These are phyloP conservation scores for Coniella vitis DNA, from an alignment of 2,329 filamentous ascomycete genomes.

Conservation along the genomic window DNA sequence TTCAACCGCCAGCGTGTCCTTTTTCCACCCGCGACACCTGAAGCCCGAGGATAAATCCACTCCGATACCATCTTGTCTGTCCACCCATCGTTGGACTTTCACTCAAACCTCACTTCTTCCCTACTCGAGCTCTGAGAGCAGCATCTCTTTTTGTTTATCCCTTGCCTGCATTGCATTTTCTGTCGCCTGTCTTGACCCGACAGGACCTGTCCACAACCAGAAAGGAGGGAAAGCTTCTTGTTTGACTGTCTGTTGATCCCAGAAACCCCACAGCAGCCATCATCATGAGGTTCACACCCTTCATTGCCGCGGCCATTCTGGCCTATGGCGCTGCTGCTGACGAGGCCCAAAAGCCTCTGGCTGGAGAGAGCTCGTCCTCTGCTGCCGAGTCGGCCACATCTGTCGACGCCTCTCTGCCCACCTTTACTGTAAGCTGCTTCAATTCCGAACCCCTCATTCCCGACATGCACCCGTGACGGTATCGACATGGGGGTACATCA, in stretches of 20 bases:
- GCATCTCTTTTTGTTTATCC: conserved; percentile 14
- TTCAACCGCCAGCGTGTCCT: conserved; percentile 13
- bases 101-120: conserved; percentile 17
- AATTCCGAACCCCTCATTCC: neutral
- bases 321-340: conserved; percentile 65
- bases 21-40: conserved; percentile 5
- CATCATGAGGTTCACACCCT: conserved; percentile 78
- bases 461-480: neutral
- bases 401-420: conserved; percentile 61
- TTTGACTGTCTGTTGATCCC: conserved; percentile 7
- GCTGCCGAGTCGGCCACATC: conserved; percentile 42
- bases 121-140: conserved; percentile 33
- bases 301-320: conserved; percentile 67
- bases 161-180: conserved; percentile 23
- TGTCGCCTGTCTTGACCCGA: conserved; percentile 21
- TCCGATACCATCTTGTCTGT: conserved; percentile 1
- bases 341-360: conserved; percentile 52
- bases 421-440: conserved; percentile 71
- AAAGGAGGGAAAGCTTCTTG: conserved; percentile 9
- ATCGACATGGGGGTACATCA: neutral
- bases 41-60: conserved; percentile 14
- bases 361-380: conserved; percentile 37
- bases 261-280: conserved; percentile 28
- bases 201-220: conserved; percentile 6
- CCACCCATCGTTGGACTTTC: neutral